A percentile compares a stretch with the other conserved stretches of the same genome.
Evolutionary conservation across 2,329 filamentous ascomycete genomes (phyloP).

Genomic region (Esteya vermicola): DNA sequence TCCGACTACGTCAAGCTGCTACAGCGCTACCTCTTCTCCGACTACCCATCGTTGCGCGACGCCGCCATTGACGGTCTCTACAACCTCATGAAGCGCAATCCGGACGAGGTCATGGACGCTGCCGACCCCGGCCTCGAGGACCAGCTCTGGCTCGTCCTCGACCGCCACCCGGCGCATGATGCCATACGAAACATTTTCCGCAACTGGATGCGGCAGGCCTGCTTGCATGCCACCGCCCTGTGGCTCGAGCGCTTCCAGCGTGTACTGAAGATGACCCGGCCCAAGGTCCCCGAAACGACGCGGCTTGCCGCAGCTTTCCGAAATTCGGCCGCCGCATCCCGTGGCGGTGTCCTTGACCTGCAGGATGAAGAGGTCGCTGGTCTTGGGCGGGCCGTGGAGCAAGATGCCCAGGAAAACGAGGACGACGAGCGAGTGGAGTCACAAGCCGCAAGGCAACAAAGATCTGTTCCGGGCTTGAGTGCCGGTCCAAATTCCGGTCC

Average conservation of each 20-base stretch:
- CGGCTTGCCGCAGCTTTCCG: slow-evolving; percentile 1
- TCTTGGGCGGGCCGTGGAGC: slow-evolving; percentile 51
- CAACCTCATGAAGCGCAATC: slow-evolving; percentile 88
- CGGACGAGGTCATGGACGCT: slow-evolving; percentile 64
- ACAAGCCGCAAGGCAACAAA: too few species aligned
- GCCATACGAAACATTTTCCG: slow-evolving; percentile 76
- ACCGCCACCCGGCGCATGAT: slow-evolving; percentile 60
- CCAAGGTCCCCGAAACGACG: slow-evolving; percentile 43
- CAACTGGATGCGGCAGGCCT: slow-evolving; percentile 89
- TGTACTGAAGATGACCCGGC: slow-evolving; percentile 75
- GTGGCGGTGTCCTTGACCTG: slow-evolving; percentile 48
- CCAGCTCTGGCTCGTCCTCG: slow-evolving; percentile 79
- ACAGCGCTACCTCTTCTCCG: slow-evolving; percentile 62
- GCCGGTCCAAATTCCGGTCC: too few species aligned
- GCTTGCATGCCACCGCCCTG: slow-evolving; percentile 59
- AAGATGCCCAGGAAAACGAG: slow-evolving; percentile 32
- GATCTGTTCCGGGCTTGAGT: too few species aligned
- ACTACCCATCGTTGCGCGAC: slow-evolving; percentile 55
- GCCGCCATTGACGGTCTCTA: slow-evolving; percentile 79
- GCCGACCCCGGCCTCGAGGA: slow-evolving; percentile 74
- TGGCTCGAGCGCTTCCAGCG: slow-evolving; percentile 86
- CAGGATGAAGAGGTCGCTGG: slow-evolving; percentile 95
- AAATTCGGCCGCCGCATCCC: background rate
- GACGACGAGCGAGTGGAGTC: background rate
- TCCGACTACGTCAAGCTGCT: slow-evolving; percentile 68